phyloP scores from a whole-genome alignment of 2,329 filamentous ascomycete species.

The Aureobasidium namibiae region DNA sequence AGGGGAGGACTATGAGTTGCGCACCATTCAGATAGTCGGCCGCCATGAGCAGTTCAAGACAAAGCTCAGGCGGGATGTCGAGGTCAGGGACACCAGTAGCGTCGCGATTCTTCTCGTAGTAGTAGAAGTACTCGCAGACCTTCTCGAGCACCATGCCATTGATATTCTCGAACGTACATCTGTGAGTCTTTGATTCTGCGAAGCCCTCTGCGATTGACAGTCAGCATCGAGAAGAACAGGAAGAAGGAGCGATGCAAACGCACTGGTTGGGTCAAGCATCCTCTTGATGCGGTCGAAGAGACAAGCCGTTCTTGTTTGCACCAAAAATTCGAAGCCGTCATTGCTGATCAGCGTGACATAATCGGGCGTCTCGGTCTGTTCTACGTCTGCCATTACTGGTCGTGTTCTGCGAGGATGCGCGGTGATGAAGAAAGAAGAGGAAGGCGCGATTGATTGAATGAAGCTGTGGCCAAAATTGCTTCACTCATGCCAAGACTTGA shows the following conservation, averaged over 20 bases:
- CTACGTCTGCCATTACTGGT: slow-evolving; percentile 1
- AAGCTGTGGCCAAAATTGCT: not conserved
- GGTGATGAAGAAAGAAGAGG: not conserved
- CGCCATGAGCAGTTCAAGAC: slow-evolving; percentile 67
- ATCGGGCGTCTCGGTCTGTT: slow-evolving; percentile 32
- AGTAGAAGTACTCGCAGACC: slow-evolving; percentile 76
- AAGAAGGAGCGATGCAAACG: slow-evolving; percentile 19
- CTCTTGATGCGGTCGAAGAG: slow-evolving; percentile 64
- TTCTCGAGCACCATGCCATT: slow-evolving; percentile 69
- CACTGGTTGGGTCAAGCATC: slow-evolving; percentile 65
- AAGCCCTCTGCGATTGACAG: slow-evolving; percentile 47
- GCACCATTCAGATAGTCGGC: slow-evolving; percentile 65
- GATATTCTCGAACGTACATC: slow-evolving; percentile 63
- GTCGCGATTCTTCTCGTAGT: slow-evolving; percentile 66
- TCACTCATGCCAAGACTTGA: not conserved
- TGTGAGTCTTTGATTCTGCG: slow-evolving; percentile 54
- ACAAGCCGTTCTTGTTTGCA: slow-evolving; percentile 61
- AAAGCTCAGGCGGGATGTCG: slow-evolving; percentile 71
- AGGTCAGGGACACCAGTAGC: slow-evolving; percentile 68
- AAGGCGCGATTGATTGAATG: not conserved
- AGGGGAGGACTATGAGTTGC: slow-evolving; percentile 16
- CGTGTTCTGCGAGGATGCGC: not conserved
- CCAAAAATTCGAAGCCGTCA: slow-evolving; percentile 69
- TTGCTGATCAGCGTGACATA: slow-evolving; percentile 70
- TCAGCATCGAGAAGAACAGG: slow-evolving; percentile 15